phyloP scores from a whole-genome alignment of 345 rosid genomes.

The Eucalyptus sp. region DNA sequence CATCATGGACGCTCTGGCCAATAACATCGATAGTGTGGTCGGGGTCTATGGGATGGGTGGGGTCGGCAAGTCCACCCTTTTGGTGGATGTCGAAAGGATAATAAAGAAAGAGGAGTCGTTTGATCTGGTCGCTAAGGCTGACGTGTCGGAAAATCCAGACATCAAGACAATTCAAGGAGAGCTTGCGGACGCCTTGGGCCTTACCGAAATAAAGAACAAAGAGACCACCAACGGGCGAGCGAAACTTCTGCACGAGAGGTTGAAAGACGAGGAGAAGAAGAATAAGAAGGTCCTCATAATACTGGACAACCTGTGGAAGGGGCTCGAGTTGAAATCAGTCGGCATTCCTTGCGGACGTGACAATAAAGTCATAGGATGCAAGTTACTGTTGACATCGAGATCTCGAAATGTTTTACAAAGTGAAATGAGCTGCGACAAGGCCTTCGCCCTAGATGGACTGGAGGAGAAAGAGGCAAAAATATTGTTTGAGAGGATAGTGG shows the following conservation, averaged over 20 bases:
- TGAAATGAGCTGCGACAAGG: background rate
- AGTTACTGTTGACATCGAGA: background rate
- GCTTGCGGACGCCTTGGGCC: background rate
- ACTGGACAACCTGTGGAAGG: background rate
- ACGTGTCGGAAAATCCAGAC: background rate
- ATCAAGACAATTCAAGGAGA: background rate
- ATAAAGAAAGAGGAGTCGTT: fast-evolving
- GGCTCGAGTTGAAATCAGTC: background rate
- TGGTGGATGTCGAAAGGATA: fast-evolving
- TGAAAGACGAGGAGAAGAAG: fast-evolving
- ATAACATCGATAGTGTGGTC: background rate
- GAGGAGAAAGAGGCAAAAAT: background rate
- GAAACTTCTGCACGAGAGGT: background rate
- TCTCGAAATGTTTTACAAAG: fast-evolving
- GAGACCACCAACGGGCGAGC: background rate
- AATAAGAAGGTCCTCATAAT: background rate
- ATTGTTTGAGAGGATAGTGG: background rate
- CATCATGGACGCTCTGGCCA: background rate
- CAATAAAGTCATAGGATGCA: background rate
- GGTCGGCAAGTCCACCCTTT: background rate
- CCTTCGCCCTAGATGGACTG: fast-evolving
- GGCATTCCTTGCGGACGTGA: background rate
- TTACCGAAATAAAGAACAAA: background rate
- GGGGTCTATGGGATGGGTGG: background rate
- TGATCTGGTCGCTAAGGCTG: background rate